Percentiles rank a stretch among this genome's conserved stretches.
Evolutionary conservation across 176 grass and related monocot genomes (phyloP).

Genomic region (Raddia distichophylla): DNA sequence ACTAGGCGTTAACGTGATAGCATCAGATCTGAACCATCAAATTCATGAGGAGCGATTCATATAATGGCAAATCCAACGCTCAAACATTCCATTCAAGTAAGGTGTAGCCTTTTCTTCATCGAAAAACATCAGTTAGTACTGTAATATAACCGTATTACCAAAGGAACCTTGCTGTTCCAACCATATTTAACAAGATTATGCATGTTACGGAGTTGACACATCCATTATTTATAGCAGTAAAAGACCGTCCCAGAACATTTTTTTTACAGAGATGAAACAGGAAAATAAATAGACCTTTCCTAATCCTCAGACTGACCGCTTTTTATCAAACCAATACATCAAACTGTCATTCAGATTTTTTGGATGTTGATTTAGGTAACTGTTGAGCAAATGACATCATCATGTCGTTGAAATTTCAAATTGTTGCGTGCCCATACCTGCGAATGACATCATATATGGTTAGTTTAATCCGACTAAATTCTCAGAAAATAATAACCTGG

Average conservation of each 20-base stretch:
- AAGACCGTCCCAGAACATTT: conserved; percentile 25
- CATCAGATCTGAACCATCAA: too few species aligned
- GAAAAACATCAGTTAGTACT: not conserved
- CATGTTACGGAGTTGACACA: conserved; percentile 8
- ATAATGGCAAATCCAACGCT: not conserved
- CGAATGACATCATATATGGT: not conserved
- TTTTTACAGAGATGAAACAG: conserved; percentile 53
- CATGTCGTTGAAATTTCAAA: not conserved
- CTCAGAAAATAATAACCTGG: not conserved
- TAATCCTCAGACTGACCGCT: conserved; percentile 19
- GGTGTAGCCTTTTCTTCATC: not conserved
- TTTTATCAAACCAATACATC: conserved; percentile 46
- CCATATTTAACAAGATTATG: conserved; percentile 32
- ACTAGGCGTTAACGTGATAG: too few species aligned
- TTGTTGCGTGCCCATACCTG: conserved; percentile 18
- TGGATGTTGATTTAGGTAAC: conserved; percentile 36
- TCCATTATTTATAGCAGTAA: conserved; percentile 56
- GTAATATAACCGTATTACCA: conserved; percentile 7
- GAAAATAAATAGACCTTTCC: conserved; percentile 15
- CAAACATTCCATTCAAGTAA: not conserved
- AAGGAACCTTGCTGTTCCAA: conserved; percentile 30
- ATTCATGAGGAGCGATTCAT: too few species aligned
- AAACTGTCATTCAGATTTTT: conserved; percentile 28
- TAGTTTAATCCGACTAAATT: conserved; percentile 38
- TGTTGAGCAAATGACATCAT: conserved; percentile 19